phyloP scores from a whole-genome alignment of 1,284 basidiomycete species.

The Cryptococcus hybrid region DNA sequence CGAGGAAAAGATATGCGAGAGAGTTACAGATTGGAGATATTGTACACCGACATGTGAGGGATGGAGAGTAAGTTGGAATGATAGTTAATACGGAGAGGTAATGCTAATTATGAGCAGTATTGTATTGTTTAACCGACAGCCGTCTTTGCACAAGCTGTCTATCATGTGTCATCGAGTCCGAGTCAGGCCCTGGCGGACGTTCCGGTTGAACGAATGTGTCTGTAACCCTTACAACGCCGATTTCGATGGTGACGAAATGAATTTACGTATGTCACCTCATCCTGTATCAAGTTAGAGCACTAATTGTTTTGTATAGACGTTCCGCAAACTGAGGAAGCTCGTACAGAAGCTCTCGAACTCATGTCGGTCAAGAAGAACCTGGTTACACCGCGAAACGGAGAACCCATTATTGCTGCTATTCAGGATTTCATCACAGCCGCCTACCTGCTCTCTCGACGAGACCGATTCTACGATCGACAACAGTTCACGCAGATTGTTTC shows the following conservation, averaged over 20 bases:
- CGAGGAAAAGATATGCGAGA: constrained; percentile 37
- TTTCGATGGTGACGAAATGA: constrained; percentile 99
- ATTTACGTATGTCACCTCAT: constrained; percentile 68
- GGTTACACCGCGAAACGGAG: constrained; percentile 94
- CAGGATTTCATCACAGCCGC: constrained; percentile 99
- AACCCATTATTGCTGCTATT: constrained; percentile 97
- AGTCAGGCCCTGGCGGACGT: constrained; percentile 95
- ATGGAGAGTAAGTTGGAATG: constrained; percentile 68
- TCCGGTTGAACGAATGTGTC: constrained; percentile 98
- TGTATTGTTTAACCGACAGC: constrained; percentile 98
- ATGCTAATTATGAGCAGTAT: constrained; percentile 56
- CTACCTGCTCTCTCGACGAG: constrained; percentile 88
- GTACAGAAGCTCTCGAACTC: constrained; percentile 94
- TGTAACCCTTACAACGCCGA: constrained; percentile 99
- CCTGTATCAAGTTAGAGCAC: not conserved
- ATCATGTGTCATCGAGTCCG: constrained; percentile 97
- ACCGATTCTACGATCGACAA: constrained; percentile 89
- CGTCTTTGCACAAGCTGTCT: constrained; percentile 95
- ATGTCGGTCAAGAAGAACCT: constrained; percentile 99
- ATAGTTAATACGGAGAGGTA: not conserved
- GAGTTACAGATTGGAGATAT: constrained; percentile 47
- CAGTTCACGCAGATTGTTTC: constrained; percentile 97
- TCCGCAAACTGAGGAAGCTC: constrained; percentile 97
- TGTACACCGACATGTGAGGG: constrained; percentile 70
- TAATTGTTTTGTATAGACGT: constrained; percentile 67